These are phyloP conservation scores for Endoconidiophora polonica DNA, from an alignment of 2,329 filamentous ascomycete genomes.

Conservation along the genomic window DNA sequence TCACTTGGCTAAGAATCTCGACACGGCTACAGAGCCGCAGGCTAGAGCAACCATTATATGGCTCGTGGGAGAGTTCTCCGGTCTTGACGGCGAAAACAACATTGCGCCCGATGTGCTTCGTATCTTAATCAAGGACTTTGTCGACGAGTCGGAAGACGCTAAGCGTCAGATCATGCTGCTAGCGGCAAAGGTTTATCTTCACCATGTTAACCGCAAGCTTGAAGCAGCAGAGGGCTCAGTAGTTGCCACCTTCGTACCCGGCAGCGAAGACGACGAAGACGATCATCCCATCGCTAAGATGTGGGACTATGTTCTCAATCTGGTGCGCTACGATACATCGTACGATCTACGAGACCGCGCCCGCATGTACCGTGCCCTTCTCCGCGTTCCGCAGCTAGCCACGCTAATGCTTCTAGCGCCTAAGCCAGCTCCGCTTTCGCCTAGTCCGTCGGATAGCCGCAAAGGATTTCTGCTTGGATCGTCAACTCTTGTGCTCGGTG, in stretches of 20 bases:
- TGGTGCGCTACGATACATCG: conserved; percentile 83
- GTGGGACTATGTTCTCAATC: conserved; percentile 69
- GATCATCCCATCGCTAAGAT: conserved; percentile 57
- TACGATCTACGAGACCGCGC: conserved; percentile 89
- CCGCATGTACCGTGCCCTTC: conserved; percentile 70
- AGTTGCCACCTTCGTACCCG: neutral
- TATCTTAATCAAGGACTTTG: conserved; percentile 72
- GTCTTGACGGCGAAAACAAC: conserved; percentile 62
- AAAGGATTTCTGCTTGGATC: conserved; percentile 68
- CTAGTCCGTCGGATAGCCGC: conserved; percentile 72
- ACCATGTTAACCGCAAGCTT: conserved; percentile 56
- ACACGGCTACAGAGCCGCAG: conserved; percentile 70
- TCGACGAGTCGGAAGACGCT: conserved; percentile 66
- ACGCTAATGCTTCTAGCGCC: conserved; percentile 81
- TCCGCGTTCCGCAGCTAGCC: conserved; percentile 72
- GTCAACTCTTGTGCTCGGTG: conserved; percentile 68
- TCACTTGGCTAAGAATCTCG: conserved; percentile 75
- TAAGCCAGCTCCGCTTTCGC: conserved; percentile 81
- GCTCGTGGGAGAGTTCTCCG: conserved; percentile 89
- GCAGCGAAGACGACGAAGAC: conserved; percentile 15
- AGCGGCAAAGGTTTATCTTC: conserved; percentile 90
- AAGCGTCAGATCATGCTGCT: conserved; percentile 85
- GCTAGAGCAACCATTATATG: conserved; percentile 91
- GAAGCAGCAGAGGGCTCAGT: conserved; percentile 19
- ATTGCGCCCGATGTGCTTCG: conserved; percentile 86